Evolutionary conservation across 352 stramenopile species (phyloP).

Genomic region (Pythium myriotylum): DNA sequence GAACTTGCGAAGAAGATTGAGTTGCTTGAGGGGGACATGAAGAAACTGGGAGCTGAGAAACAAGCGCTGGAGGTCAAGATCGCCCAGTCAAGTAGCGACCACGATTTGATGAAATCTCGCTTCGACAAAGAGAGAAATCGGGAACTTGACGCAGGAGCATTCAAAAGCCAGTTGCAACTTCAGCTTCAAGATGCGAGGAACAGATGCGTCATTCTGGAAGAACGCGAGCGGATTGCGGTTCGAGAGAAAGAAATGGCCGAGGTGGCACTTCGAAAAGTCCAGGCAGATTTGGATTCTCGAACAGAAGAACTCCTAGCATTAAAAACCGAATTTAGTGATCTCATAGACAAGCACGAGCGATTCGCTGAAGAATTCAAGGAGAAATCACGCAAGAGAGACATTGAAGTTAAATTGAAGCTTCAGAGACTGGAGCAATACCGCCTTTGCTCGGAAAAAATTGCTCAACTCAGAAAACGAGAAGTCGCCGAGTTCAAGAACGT

Average conservation of each 20-base stretch:
- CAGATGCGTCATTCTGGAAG: slow-evolving; percentile 39
- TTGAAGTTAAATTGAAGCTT: slow-evolving; percentile 32
- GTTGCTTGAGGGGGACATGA: slow-evolving; percentile 40
- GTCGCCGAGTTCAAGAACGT: slow-evolving; percentile 67
- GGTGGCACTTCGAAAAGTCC: slow-evolving; percentile 31
- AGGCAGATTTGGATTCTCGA: slow-evolving; percentile 41
- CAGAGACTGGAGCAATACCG: slow-evolving; percentile 46
- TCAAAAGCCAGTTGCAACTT: slow-evolving; percentile 34
- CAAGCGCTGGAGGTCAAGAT: slow-evolving; percentile 43
- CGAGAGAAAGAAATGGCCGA: slow-evolving; percentile 52
- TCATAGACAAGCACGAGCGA: slow-evolving; percentile 57
- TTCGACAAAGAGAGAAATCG: slow-evolving; percentile 42
- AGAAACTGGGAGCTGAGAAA: slow-evolving; percentile 42
- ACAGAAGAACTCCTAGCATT: slow-evolving; percentile 54
- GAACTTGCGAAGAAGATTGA: slow-evolving; percentile 36
- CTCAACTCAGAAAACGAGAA: slow-evolving; percentile 46
- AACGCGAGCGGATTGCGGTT: slow-evolving; percentile 49
- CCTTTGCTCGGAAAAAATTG: slow-evolving; percentile 56
- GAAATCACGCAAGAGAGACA: slow-evolving; percentile 41
- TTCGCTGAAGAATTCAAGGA: slow-evolving; percentile 45
- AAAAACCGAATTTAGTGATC: slow-evolving; percentile 66
- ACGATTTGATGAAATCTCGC: slow-evolving; percentile 34
- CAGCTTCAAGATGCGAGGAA: slow-evolving; percentile 50
- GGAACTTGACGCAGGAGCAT: slow-evolving; percentile 40
- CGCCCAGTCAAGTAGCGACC: slow-evolving; percentile 33